Conservation (phyloP, 2,329 filamentous ascomycete genomes). For the Stemphylium lycopersici region DNA sequence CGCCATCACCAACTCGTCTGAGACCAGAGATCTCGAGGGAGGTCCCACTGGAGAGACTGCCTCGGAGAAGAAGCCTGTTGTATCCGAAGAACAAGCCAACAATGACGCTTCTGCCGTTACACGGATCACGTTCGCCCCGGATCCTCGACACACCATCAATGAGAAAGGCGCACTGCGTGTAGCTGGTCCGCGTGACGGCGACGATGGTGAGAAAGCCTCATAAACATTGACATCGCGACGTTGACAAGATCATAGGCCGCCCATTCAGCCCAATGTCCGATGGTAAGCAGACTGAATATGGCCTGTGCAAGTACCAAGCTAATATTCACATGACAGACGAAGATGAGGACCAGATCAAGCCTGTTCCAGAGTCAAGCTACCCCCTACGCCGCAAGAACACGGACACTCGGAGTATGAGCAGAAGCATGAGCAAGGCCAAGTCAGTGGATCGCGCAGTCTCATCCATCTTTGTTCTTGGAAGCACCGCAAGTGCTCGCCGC, state of each 20-base stretch:
- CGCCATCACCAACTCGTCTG: background rate
- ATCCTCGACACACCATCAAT: background rate
- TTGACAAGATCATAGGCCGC: background rate
- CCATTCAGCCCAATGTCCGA: background rate
- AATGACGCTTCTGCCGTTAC: background rate
- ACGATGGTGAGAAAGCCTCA: slow-evolving; percentile 1
- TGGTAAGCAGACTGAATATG: background rate
- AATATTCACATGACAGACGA: background rate
- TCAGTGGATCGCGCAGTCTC: slow-evolving; percentile 51
- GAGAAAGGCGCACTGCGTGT: slow-evolving; percentile 8
- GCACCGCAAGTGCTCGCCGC: slow-evolving; percentile 67
- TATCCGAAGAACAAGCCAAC: background rate
- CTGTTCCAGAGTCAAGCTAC: slow-evolving; percentile 3
- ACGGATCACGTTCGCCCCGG: slow-evolving; percentile 14
- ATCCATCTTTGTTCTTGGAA: slow-evolving; percentile 50
- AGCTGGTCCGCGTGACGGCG: slow-evolving; percentile 9
- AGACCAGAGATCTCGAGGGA: slow-evolving; percentile 7
- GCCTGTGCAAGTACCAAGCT: background rate
- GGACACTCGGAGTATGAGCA: slow-evolving; percentile 27
- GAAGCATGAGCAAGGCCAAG: slow-evolving; percentile 36
- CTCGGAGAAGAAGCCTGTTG: background rate
- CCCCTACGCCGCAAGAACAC: slow-evolving; percentile 11
- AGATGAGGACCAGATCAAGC: slow-evolving; percentile 16
- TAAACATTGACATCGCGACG: background rate
- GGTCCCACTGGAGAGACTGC: slow-evolving; percentile 11